These are phyloP conservation scores for Anthostomella pinea DNA, from an alignment of 2,329 filamentous ascomycete genomes.

Conservation along the genomic window DNA sequence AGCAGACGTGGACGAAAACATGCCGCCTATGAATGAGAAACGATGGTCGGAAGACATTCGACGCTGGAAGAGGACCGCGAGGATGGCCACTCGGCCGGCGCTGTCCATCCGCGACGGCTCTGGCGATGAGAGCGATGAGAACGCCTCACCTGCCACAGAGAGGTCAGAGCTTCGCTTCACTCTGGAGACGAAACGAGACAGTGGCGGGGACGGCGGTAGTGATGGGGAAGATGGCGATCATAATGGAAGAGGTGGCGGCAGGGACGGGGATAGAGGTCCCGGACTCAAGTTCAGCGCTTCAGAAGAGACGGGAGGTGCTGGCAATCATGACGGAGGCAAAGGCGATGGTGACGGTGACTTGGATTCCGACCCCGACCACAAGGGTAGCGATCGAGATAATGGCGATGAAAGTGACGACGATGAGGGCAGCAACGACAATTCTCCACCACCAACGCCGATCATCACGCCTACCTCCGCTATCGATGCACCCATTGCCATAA, in stretches of 20 bases:
- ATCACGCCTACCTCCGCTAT: background rate
- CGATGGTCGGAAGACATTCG: slow-evolving; percentile 14
- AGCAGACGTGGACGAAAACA: slow-evolving; percentile 16
- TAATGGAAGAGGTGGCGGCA: slow-evolving; percentile 6
- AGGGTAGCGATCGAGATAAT: background rate
- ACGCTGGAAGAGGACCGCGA: slow-evolving; percentile 14
- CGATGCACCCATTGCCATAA: background rate
- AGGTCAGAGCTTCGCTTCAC: slow-evolving; percentile 13
- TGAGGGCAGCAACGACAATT: background rate
- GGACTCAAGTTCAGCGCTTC: too few species aligned
- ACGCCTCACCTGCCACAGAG: slow-evolving; percentile 12
- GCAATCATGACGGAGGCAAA: slow-evolving; percentile 6
- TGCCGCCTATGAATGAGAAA: slow-evolving; percentile 22
- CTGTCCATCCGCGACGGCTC: slow-evolving; percentile 9
- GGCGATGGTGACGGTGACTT: slow-evolving; percentile 6
- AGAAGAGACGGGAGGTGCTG: too few species aligned
- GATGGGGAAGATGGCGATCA: slow-evolving; percentile 4
- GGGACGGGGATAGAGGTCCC: slow-evolving; percentile 5
- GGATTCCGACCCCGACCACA: too few species aligned
- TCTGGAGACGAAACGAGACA: slow-evolving; percentile 7
- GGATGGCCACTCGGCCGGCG: slow-evolving; percentile 11
- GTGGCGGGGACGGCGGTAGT: slow-evolving; percentile 2
- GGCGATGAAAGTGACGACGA: slow-evolving; percentile 3
- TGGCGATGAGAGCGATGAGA: slow-evolving; percentile 10
- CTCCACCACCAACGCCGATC: background rate